These are phyloP conservation scores for Aspergillus neotritici DNA, from an alignment of 2,329 filamentous ascomycete species.

Conservation along the genomic window DNA sequence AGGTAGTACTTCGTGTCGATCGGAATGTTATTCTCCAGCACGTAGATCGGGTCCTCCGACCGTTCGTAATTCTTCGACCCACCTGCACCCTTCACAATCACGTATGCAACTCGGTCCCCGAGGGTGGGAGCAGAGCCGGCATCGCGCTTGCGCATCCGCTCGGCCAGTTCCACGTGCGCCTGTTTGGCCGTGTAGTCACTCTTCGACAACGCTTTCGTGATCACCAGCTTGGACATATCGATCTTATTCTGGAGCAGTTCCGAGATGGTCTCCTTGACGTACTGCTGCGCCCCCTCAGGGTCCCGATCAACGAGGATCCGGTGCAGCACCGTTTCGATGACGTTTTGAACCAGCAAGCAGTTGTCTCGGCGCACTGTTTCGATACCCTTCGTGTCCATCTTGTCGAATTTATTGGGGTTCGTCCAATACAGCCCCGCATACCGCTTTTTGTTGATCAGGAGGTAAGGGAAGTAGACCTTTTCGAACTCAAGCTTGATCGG, in stretches of 20 bases:
- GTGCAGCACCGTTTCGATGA: conserved; percentile 91
- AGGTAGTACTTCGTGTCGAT: conserved; percentile 99
- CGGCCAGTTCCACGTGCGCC: conserved; percentile 89
- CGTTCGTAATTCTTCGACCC: conserved; percentile 95
- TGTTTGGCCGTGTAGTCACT: conserved; percentile 85
- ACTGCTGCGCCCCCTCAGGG: conserved; percentile 86
- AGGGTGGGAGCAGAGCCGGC: conserved; percentile 86
- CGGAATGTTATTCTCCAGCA: conserved; percentile 93
- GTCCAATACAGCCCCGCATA: conserved; percentile 99
- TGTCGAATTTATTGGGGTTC: conserved; percentile 88
- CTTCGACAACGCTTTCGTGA: conserved; percentile 94
- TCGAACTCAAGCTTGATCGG: conserved; percentile 99
- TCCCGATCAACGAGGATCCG: conserved; percentile 96
- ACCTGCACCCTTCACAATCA: conserved; percentile 87
- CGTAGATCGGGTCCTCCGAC: conserved; percentile 93
- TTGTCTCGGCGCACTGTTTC: conserved; percentile 97
- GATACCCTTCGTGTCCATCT: conserved; percentile 99
- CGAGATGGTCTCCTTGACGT: conserved; percentile 90
- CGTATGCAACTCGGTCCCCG: conserved; percentile 94
- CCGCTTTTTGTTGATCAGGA: conserved; percentile 99
- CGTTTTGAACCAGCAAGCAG: conserved; percentile 88
- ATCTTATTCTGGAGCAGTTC: conserved; percentile 95
- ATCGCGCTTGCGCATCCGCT: conserved; percentile 96
- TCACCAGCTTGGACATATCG: conserved; percentile 98
- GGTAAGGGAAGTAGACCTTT: conserved; percentile 96